phyloP scores from a whole-genome alignment of 805 yeast species.

The Wickerhamiella kurtzmanii region DNA sequence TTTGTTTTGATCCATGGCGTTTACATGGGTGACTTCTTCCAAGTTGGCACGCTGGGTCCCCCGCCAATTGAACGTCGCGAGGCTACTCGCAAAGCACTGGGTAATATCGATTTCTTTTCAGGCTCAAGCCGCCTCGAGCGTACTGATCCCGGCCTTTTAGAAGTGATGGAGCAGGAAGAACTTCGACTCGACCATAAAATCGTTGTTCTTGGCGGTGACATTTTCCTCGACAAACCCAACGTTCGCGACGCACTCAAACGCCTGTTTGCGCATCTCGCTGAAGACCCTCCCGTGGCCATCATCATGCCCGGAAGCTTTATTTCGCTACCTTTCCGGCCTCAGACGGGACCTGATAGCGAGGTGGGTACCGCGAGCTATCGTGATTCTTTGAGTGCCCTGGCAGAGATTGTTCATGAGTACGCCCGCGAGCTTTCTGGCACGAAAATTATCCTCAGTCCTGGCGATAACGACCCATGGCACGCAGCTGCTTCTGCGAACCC shows the following conservation, averaged over 20 bases:
- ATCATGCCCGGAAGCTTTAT: constrained; percentile 72
- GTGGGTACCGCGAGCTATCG: constrained; percentile 38
- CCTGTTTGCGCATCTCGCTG: constrained; percentile 42
- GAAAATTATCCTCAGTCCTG: constrained; percentile 67
- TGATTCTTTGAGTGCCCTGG: constrained; percentile 59
- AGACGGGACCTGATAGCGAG: constrained; percentile 21
- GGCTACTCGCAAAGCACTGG: constrained; percentile 53
- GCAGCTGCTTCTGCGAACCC: constrained; percentile 44
- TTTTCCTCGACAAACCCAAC: constrained; percentile 47
- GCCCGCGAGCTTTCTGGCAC: constrained; percentile 40
- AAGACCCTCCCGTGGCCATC: constrained; percentile 51
- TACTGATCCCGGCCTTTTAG: constrained; percentile 47
- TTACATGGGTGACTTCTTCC: constrained; percentile 47
- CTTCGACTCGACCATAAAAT: constrained; percentile 43
- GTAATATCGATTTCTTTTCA: constrained; percentile 60
- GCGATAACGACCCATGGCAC: constrained; percentile 89
- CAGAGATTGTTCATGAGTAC: constrained; percentile 46
- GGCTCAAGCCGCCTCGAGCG: constrained; percentile 27
- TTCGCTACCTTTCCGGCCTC: constrained; percentile 46
- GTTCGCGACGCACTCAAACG: constrained; percentile 53
- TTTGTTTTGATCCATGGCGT: constrained; percentile 75
- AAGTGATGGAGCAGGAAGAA: constrained; percentile 42
- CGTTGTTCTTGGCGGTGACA: constrained; percentile 61
- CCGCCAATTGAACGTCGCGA: constrained; percentile 79
- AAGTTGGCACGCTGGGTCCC: constrained; percentile 64